Conservation (phyloP, 176 grass and related monocot species). For the Thalia dealbata region DNA sequence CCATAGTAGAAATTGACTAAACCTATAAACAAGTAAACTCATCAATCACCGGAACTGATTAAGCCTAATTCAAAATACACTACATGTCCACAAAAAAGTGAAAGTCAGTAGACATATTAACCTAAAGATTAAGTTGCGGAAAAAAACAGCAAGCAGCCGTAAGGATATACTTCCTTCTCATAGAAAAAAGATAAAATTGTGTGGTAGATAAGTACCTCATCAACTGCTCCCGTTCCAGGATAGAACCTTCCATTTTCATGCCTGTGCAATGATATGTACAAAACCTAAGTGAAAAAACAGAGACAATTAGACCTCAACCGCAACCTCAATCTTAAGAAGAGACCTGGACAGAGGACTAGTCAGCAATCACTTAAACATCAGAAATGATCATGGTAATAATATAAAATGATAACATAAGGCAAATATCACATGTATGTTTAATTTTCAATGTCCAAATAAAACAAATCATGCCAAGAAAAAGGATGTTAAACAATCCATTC, state of each 20-base stretch:
- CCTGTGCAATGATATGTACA: slow-evolving; percentile 95
- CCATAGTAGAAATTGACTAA: too few relatives aligned
- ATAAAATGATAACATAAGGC: too few relatives aligned
- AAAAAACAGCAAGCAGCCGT: too few relatives aligned
- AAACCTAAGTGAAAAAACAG: slow-evolving; percentile 36
- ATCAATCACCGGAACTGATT: not conserved
- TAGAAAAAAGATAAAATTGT: too few relatives aligned
- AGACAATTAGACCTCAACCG: not conserved
- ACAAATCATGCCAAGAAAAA: too few relatives aligned
- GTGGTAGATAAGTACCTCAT: slow-evolving; percentile 87
- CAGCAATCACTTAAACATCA: not conserved
- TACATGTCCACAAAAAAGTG: not conserved
- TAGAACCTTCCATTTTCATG: slow-evolving; percentile 94
- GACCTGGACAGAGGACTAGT: not conserved
- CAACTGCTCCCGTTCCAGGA: slow-evolving; percentile 79
- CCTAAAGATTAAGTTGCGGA: not conserved
- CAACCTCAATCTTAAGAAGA: not conserved
- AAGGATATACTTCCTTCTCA: too few relatives aligned
- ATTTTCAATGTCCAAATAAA: too few relatives aligned
- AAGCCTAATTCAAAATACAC: not conserved
- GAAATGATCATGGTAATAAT: not conserved
- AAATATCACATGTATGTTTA: too few relatives aligned
- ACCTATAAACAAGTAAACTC: not conserved
- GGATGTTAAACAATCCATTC: too few relatives aligned
- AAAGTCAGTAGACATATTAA: not conserved